Evolutionary conservation across 1,139 yeast genomes (phyloP), one percentile per base, ranked within the genome.

Genomic region (Lodderomyces beijingensis): DNA sequence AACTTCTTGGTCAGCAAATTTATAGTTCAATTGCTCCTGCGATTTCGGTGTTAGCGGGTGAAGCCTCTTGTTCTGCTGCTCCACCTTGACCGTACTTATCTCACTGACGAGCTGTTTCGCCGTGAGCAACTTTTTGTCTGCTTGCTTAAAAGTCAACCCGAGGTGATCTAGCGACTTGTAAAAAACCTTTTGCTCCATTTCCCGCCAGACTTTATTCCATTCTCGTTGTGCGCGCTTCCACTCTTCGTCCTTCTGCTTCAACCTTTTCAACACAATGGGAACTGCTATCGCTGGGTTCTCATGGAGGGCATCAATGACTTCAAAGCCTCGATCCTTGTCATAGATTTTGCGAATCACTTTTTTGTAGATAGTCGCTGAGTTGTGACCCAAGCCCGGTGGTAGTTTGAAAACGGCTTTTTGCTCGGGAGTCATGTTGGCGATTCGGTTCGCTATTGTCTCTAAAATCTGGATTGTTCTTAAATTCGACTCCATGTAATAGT

Each of bases 121-220:
- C 1, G 97, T 88, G 45, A 93, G 64, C 37, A 87, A 65, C 57
- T 91, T 91, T 57, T 93, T 91, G 57, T 91, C 99, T 9, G 95
- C 87, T 57, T 91, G 96, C 57, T 91, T 91, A 63, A 91, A 93
- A 0, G 96, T 88, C 46, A 91, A 70, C 2, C 99, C 99, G 44
- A 89, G 69, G 55, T 93, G 98, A 55, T 91, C 99, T 47, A 91
- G 69, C 3, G 96, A 85, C 59, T 91, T 93, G 66, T 78, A 86
- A 56, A 84, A 89, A 0, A 88, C 95, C 51, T 88, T 89, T 53
- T 88, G 96, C 55, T 93, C 98, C 64, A 94, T 79, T 59, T 91
- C 98, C 51, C 98, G 79, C 99, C 99, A 91, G 17, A 89, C 95
- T 55, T 91, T 91, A 59, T 91, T 91, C 98, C 99, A 91, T 57